Base-by-base conservation (phyloP, 768 basidiomycete genomes). In the Dictyophora rubrovolvata region DNA sequence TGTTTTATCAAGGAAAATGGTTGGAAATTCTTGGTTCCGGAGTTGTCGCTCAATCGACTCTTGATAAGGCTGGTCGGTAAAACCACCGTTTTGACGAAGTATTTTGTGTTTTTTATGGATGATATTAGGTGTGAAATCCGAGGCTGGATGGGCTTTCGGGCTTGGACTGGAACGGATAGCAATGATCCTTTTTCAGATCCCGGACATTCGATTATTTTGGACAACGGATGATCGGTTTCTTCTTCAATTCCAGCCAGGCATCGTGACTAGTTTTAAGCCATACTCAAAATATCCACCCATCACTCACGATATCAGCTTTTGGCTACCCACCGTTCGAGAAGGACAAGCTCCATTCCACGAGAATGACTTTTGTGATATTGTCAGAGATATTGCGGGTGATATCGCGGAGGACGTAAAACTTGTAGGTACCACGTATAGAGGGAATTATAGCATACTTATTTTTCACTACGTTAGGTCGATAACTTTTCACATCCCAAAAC, bases 151-250 rank as follows among this genome's bases (percentile, higher is more conserved):
- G 95, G 96, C 96, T 0, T 98, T 97, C 67, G 96, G 96, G 22
- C 84, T 99, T 55, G 96, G 96, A 4, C 79, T 99, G 48, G 96
- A 99, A 68, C 83, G 96, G 34, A 94, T 98, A 63, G 93, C 94
- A 16, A 99, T 99, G 96, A 84, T 98, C 61, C 82, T 99, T 51
- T 98, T 87, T 74, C 86, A 86, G 14, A 95, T 99, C 55, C 96
- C 95, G 9, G 96, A 99, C 70, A 98, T 99, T 68, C 87, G 96
- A 17, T 76, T 99, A 14, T 99, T 99, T 78, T 99, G 96, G 96
- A 93, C 93, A 1, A 72, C 74, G 53, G 96, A 99, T 67, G 66
- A 79, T 17, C 85, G 94, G 12, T 99, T 99, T 79, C 74, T 87
- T 23, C 79, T 81, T 12, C 96, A 99, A 65, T 99, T 99, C 71